Base-by-base conservation (phyloP, 148 eudicot species). In the Polygonum aviculare region DNA sequence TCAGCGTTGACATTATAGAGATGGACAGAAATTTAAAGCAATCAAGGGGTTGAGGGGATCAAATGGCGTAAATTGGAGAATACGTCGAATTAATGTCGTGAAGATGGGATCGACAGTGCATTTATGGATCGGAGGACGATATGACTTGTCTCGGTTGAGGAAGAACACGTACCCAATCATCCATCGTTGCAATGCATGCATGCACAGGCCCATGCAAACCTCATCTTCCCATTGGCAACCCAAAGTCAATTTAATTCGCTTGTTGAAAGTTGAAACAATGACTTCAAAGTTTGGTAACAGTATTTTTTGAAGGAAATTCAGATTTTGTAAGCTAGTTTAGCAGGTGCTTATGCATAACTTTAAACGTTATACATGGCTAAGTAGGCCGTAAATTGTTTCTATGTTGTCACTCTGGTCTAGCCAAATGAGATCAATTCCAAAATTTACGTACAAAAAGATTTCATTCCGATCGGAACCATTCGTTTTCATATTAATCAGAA, bases 81-180 rank as follows among this genome's bases (percentile, higher is more conserved):
- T 4, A 51, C 10, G 19, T n/a, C 4, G 15, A 62, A 62, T 62
- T 62, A 62, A 62, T 26, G 33, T 57, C 33, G 33, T 15, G 6
- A n/a, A 9, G 31, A 55, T 1, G 7, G 7, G n/a, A 9, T 6
- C 0, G 33, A 19, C 33, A 57, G 33, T 18, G 22, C 63, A 57
- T 57, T 57, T 57, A 57, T 21, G 63, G n/a, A n/a, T n/a, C n/a
- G n/a, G 63, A 57, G 60, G 63, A 31, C 31, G 8, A 62, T 33
- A 62, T 62, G 69, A 62, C 38, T 2, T 62, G 69, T 62, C 69
- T 62, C 15, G 21, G 69, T 10, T 12, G 33, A 62, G 69, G 31
- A 62, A 62, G 69, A 62, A 62, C 69, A 62, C 69, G 69, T 62
- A 62, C 31, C 69, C 69, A 62, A 62, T 62, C 31, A 26, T 26